Evolutionary conservation across 805 yeast species (phyloP).

Genomic region (Kodamaea restingae): DNA sequence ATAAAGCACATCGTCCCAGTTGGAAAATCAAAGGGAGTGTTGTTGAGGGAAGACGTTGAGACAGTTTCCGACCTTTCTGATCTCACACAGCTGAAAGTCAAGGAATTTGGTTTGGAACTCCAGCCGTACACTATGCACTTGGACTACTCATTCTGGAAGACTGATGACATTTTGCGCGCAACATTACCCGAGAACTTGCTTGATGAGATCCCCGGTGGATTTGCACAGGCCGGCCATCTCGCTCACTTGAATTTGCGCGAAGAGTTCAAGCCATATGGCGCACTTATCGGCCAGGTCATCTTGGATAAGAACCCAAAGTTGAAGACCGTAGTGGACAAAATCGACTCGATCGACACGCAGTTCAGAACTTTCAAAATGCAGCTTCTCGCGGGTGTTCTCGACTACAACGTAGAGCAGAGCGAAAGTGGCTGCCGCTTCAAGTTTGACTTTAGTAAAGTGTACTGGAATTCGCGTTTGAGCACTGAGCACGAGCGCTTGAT

Average conservation of each 20-base stretch:
- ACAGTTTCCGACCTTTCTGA: conserved; percentile 36
- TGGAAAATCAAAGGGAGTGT: conserved; percentile 47
- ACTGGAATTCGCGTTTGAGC: conserved; percentile 94
- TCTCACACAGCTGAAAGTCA: conserved; percentile 43
- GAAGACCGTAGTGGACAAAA: conserved; percentile 87
- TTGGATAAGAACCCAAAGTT: conserved; percentile 81
- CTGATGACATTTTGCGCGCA: conserved; percentile 79
- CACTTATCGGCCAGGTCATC: conserved; percentile 82
- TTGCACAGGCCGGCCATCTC: conserved; percentile 89
- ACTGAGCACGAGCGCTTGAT: conserved; percentile 90
- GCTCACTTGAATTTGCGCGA: conserved; percentile 87
- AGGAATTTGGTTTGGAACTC: conserved; percentile 44
- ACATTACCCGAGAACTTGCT: conserved; percentile 68
- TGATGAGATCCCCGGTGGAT: conserved; percentile 83
- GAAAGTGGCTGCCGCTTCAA: conserved; percentile 83
- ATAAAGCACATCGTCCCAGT: conserved; percentile 59
- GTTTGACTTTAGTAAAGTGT: conserved; percentile 89
- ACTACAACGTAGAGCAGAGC: conserved; percentile 75
- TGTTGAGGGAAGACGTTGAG: conserved; percentile 52
- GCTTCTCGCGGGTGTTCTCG: conserved; percentile 79
- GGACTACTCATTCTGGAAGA: conserved; percentile 78
- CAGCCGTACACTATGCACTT: conserved; percentile 52
- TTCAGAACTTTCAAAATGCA: conserved; percentile 94
- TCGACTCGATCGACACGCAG: conserved; percentile 79
- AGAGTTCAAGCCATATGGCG: conserved; percentile 78